Evolutionary conservation across 768 basidiomycete genomes (phyloP), one percentile per base, ranked within the genome.

Genomic region (Suillus decipiens): DNA sequence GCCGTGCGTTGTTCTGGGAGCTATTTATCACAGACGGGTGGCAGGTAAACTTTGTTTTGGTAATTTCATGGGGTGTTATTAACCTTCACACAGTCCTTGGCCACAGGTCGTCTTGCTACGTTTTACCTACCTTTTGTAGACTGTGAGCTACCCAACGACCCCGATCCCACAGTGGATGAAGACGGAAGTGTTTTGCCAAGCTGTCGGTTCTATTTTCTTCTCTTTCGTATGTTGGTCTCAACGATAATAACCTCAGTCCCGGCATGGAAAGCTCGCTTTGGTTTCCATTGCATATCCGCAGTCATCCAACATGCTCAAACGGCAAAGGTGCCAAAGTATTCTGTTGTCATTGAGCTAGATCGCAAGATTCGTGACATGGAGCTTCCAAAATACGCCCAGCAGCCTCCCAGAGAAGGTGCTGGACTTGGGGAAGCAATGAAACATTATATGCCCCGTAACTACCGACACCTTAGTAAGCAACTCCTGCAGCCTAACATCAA

Each of bases 401-500:
- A 81, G 3, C 63, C 79, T 0, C 78, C 82, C 0, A 82, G 83
- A 1, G 71, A 80, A 64, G 82, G 83, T 9, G 76, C 76, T 1
- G 84, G 84, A 3, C 76, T 91, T 12, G 77, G 81, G 10, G 77
- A 86, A 70, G 85, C 86, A 8, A 91, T 92, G 90, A 84, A 82
- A 41, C 83, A 87, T 72, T 90, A 84, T 68, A 91, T 91, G 90
- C 87, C 90, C 1, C 79, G 74, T 39, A 90, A 91, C 69, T 92
- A 91, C 71, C 82, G 87, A 1, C 84, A 89, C 68, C 77, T 88
- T 41, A 86, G 90, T 90, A 67, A 69, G 87, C 69, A 73, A 3
- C 39, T 41, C 1, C 3, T 17, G 39, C 9, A 31, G 37, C 31
- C 17, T 28, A 28, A 5, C 1, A 39, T 57, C 24, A 10, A 41